These are phyloP conservation scores for Neurospora africana DNA, from an alignment of 495 filamentous ascomycete genomes.

Conservation along the genomic window DNA sequence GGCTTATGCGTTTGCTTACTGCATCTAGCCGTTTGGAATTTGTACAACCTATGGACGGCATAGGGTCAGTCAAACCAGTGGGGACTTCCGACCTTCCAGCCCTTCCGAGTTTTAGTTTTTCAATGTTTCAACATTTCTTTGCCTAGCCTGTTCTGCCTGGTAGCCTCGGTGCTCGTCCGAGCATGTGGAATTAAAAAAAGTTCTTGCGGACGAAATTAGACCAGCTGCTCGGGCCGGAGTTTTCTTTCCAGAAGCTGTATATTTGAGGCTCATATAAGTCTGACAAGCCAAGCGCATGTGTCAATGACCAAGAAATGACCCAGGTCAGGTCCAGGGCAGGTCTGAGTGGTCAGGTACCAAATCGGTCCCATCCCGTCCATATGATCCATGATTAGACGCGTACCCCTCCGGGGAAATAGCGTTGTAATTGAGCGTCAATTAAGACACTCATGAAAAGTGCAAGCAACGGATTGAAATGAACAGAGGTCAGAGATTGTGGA, in stretches of 20 bases:
- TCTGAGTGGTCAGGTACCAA: not conserved
- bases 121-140: not conserved
- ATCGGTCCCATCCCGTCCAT: not conserved
- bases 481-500: not conserved
- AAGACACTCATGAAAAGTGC: not conserved
- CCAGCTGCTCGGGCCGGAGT: not conserved
- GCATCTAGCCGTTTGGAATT: not conserved
- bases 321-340: too few species aligned
- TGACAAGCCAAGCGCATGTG: not conserved
- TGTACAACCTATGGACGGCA: too few species aligned
- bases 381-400: not conserved
- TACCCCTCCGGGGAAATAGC: not conserved
- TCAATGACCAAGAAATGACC: too few species aligned
- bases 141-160: not conserved
- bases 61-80: too few species aligned
- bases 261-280: not conserved
- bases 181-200: not conserved
- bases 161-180: not conserved
- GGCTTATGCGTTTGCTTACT: not conserved
- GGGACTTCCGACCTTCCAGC: too few species aligned
- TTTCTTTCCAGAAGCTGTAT: not conserved
- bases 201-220: not conserved
- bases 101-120: not conserved
- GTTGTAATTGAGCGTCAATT: not conserved
- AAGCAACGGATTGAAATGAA: not conserved